Evolutionary conservation across 2,329 filamentous ascomycete species (phyloP).

Genomic region (Botrytis sinoallii): DNA sequence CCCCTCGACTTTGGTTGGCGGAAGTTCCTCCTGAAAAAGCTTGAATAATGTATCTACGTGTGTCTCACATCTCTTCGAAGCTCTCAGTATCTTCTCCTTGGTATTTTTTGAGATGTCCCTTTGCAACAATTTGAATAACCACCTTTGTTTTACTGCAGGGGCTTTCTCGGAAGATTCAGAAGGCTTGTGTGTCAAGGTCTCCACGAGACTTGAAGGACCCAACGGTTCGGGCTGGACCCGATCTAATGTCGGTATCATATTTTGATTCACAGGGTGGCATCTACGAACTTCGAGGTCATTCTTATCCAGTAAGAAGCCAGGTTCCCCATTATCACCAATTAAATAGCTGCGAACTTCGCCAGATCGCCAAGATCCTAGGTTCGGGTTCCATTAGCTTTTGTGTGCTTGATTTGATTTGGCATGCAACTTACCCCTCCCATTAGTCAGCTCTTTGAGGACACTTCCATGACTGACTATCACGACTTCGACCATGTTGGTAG

Average conservation of each 20-base stretch:
- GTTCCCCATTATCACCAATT: background rate
- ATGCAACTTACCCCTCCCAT: background rate
- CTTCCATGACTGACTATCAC: constrained; percentile 3
- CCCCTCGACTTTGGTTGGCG: background rate
- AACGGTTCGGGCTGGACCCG: background rate
- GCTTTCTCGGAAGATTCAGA: background rate
- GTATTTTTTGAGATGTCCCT: background rate
- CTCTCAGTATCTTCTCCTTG: background rate
- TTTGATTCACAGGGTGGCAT: background rate
- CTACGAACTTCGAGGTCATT: background rate
- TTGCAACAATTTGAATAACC: background rate
- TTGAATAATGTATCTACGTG: background rate
- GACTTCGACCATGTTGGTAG: background rate
- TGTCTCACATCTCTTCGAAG: background rate
- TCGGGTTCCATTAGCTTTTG: background rate
- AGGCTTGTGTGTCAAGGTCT: background rate
- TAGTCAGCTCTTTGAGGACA: background rate
- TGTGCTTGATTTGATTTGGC: background rate
- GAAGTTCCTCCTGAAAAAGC: too few relatives aligned
- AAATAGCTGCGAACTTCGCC: background rate
- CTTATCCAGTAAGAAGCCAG: background rate
- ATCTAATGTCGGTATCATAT: background rate
- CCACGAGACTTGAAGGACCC: background rate
- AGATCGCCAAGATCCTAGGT: background rate
- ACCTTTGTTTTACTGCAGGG: background rate